These are phyloP conservation scores for Umbilicus rupestris DNA, from an alignment of 164 flowering plant species.

Conservation along the genomic window DNA sequence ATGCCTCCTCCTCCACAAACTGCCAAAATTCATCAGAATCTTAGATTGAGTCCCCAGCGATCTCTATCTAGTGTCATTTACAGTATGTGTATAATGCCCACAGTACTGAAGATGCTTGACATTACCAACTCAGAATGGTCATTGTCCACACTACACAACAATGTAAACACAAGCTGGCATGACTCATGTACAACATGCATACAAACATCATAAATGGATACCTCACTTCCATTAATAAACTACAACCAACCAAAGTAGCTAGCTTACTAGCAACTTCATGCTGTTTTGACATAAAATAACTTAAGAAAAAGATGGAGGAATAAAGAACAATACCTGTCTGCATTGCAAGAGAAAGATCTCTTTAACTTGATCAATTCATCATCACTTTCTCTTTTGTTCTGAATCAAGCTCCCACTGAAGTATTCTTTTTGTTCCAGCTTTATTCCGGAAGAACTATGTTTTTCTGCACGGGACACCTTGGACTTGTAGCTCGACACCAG, in stretches of 20 bases:
- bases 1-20: not conserved
- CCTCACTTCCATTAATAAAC: not conserved
- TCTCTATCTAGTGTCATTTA: not conserved
- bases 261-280: not conserved
- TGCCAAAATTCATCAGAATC: not conserved
- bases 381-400: slow-evolving; percentile 41
- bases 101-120: slow-evolving; percentile 1
- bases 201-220: not conserved
- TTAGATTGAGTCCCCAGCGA: not conserved
- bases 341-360: slow-evolving; percentile 80
- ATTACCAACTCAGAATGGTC: not conserved
- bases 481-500: slow-evolving; percentile 43
- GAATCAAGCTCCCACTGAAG: slow-evolving; percentile 88
- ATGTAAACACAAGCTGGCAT: not conserved
- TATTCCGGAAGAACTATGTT: slow-evolving; percentile 19
- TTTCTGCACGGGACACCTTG: slow-evolving; percentile 40
- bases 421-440: slow-evolving; percentile 72
- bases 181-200: not conserved
- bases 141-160: not conserved
- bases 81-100: not conserved
- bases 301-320: not conserved
- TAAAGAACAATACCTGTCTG: slow-evolving; percentile 44
- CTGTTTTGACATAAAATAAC: not conserved
- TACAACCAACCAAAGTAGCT: not conserved
- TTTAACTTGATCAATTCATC: slow-evolving; percentile 37